phyloP scores from a whole-genome alignment of 2,329 filamentous ascomycete genomes.

The Rhinocladiella similis region DNA sequence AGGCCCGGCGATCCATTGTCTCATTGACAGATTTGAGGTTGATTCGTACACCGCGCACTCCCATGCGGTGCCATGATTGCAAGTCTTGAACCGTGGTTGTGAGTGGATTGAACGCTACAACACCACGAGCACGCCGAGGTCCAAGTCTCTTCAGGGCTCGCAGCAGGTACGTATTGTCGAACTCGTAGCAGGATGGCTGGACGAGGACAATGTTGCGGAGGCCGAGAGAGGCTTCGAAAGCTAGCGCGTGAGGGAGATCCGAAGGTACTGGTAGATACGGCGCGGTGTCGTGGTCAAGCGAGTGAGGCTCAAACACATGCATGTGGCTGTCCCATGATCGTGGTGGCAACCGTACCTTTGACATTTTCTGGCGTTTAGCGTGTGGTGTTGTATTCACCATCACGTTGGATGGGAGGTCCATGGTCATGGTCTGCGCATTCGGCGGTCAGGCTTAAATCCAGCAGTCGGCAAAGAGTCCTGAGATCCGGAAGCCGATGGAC shows the following conservation, averaged over 20 bases:
- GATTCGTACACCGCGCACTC: constrained; percentile 60
- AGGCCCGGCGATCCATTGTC: constrained; percentile 39
- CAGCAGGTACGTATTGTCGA: constrained; percentile 60
- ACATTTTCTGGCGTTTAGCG: too few relatives aligned
- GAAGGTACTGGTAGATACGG: constrained; percentile 54
- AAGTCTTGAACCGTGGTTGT: constrained; percentile 42
- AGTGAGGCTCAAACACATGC: constrained; percentile 58
- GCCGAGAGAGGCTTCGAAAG: constrained; percentile 52
- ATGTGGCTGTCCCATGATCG: constrained; percentile 63
- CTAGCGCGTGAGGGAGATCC: constrained; percentile 52
- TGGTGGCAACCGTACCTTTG: constrained; percentile 31
- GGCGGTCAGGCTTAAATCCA: too few relatives aligned
- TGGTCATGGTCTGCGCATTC: too few relatives aligned
- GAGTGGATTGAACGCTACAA: constrained; percentile 57
- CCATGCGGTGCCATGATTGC: constrained; percentile 55
- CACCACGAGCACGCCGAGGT: constrained; percentile 50
- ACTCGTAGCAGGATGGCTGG: constrained; percentile 62
- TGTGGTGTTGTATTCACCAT: too few relatives aligned
- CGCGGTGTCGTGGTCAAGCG: constrained; percentile 52
- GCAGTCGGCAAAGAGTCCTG: too few relatives aligned
- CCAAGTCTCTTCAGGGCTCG: constrained; percentile 50
- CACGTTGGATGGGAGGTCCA: too few relatives aligned
- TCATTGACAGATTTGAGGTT: constrained; percentile 58
- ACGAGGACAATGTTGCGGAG: constrained; percentile 59
- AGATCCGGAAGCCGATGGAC: too few relatives aligned